A percentile compares a stretch with the other conserved stretches of the same genome.
phyloP scores from a whole-genome alignment of 306 rosid species.

The Trifolium dubium region DNA sequence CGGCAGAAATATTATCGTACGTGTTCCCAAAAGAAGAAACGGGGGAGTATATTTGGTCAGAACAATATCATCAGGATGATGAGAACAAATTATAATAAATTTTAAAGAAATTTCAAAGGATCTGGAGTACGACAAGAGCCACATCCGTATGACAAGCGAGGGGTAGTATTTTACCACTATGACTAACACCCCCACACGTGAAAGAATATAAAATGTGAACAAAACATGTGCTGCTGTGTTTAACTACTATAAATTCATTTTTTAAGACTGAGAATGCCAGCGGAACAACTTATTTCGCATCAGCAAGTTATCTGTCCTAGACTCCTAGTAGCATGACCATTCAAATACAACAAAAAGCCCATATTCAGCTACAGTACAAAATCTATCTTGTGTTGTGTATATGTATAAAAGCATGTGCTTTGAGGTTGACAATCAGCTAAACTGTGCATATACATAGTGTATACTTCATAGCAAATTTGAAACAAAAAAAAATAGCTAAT shows the following conservation, averaged over 20 bases:
- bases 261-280: not conserved
- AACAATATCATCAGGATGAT: not conserved
- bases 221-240: not conserved
- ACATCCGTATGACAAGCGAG: not conserved
- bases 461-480: conserved; percentile 15
- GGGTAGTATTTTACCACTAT: not conserved
- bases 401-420: not conserved
- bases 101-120: not conserved
- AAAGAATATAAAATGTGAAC: not conserved
- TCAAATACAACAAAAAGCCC: not conserved
- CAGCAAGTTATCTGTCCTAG: not conserved
- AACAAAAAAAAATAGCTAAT: conserved; percentile 12
- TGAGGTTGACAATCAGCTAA: conserved; percentile 21
- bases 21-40: not conserved
- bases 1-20: not conserved
- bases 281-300: not conserved
- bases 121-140: not conserved
- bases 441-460: conserved; percentile 22
- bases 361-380: not conserved
- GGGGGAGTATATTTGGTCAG: not conserved
- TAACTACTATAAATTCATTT: conserved; percentile 6
- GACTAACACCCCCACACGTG: not conserved
- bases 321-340: not conserved
- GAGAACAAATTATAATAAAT: not conserved
- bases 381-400: not conserved